Percentiles rank a stretch among this genome's conserved stretches.
Evolutionary conservation across 495 filamentous ascomycete genomes (phyloP).

Genomic region (Aspergillus steynii): DNA sequence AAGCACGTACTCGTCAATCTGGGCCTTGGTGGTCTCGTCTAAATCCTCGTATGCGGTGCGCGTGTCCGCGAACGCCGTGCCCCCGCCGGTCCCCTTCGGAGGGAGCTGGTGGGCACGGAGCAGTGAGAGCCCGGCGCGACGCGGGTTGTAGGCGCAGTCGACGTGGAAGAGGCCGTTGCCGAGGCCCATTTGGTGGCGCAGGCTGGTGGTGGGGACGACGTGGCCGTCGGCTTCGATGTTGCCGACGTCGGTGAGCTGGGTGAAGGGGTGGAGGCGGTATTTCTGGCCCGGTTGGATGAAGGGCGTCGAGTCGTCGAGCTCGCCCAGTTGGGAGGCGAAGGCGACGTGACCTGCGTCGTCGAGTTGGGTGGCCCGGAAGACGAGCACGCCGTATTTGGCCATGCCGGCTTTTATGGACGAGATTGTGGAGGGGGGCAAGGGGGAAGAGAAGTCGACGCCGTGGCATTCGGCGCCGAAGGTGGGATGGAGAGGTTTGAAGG

Average conservation of each 20-base stretch:
- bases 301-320: conserved; percentile 58
- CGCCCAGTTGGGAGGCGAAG: conserved; percentile 55
- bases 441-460: conserved; percentile 50
- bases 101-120: conserved; percentile 54
- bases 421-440: conserved; percentile 39
- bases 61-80: conserved; percentile 60
- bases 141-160: conserved; percentile 61
- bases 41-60: conserved; percentile 56
- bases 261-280: conserved; percentile 43
- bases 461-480: conserved; percentile 54
- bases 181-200: conserved; percentile 22
- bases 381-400: conserved; percentile 55
- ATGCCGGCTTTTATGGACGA: conserved; percentile 16
- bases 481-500: conserved; percentile 36
- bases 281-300: conserved; percentile 49
- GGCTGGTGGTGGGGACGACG: conserved; percentile 40
- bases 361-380: conserved; percentile 55
- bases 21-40: conserved; percentile 31
- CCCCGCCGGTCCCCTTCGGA: conserved; percentile 50
- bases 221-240: conserved; percentile 50
- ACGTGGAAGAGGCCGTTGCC: conserved; percentile 62
- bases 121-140: conserved; percentile 55
- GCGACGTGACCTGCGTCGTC: conserved; percentile 53
- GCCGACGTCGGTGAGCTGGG: conserved; percentile 59
- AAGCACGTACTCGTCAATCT: conserved; percentile 53